These are phyloP conservation scores for Pythium phragmitis DNA, from an alignment of 352 stramenopile species.

Conservation along the genomic window DNA sequence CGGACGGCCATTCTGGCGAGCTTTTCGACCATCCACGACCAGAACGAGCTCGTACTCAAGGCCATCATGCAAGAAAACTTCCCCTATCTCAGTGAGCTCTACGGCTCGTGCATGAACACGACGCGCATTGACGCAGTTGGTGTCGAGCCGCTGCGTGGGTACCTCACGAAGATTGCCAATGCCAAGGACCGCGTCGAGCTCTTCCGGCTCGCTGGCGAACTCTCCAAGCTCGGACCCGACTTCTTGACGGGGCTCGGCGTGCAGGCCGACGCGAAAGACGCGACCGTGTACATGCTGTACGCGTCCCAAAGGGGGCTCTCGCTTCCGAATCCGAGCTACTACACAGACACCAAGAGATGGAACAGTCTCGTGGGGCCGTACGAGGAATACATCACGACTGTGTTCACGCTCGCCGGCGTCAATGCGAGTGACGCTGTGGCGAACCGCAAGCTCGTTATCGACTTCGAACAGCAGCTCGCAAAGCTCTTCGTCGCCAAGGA, in stretches of 20 bases:
- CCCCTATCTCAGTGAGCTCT: slow-evolving; percentile 40
- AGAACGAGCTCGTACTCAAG: slow-evolving; percentile 38
- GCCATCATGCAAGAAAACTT: slow-evolving; percentile 38
- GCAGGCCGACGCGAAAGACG: slow-evolving; percentile 80
- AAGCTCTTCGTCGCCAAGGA: slow-evolving; percentile 87
- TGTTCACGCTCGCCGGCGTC: slow-evolving; percentile 72
- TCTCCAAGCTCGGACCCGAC: slow-evolving; percentile 55
- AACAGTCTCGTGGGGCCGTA: slow-evolving; percentile 69
- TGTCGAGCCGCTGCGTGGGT: slow-evolving; percentile 31
- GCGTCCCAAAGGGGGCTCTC: slow-evolving; percentile 83
- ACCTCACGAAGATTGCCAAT: slow-evolving; percentile 39
- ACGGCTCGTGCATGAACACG: slow-evolving; percentile 43
- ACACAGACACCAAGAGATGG: slow-evolving; percentile 87
- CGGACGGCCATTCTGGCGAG: slow-evolving; percentile 25
- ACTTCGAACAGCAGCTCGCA: slow-evolving; percentile 85
- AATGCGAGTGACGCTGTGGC: slow-evolving; percentile 27
- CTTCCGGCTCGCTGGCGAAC: slow-evolving; percentile 49
- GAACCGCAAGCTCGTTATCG: slow-evolving; percentile 64
- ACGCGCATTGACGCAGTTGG: slow-evolving; percentile 39
- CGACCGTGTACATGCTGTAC: slow-evolving; percentile 79
- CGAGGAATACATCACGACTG: slow-evolving; percentile 63
- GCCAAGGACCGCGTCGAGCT: slow-evolving; percentile 37
- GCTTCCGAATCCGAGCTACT: slow-evolving; percentile 91
- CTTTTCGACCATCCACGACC: slow-evolving; percentile 34
- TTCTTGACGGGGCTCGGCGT: slow-evolving; percentile 84